Base-by-base conservation (phyloP, 176 grass and related monocot genomes). In the Juncus inflexus region DNA sequence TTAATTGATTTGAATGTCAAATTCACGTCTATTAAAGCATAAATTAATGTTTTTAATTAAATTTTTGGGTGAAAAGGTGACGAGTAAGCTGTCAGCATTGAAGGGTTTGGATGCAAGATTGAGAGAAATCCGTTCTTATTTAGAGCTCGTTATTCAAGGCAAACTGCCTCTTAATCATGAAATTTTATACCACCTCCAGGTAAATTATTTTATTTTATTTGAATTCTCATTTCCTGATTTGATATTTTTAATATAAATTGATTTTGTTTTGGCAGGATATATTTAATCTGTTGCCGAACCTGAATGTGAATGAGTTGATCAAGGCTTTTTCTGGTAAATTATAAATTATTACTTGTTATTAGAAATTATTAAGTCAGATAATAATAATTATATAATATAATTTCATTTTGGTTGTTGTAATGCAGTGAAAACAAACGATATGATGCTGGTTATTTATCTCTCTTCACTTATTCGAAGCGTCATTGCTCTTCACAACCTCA, bases 371-470 rank as follows among this genome's bases (percentile, higher is more conserved):
- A 28, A 28, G 19, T 28, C 19, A 28, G 19, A 28, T 28, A 28
- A 28, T 28, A 28, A 28, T 28, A 28, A 28, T 28, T 28, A 28
- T 28, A 28, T 28, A 28, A 28, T 28, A 28, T 28, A 28, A 28
- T 28, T 28, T 28, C 19, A 28, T 28, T 35, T 53, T 52, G 2
- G 35, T 49, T 37, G 62, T 64, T 69, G 7, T 80, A 10, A 6
- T 91, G 71, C 84, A 97, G 92, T 97, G 74, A 97, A 97, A 97
- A 97, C 87, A 82, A 97, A 91, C 77, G 92, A 91, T 68, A 91
- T 91, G 87, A 97, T 97, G 92, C 60, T 97, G 70, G 92, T 97
- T 28, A 82, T 91, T 72, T 97, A 97, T 70, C 72, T 97, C 19
- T 97, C 92, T 67, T 97, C 92, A 51, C 82, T 97, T 40, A 89